These are phyloP conservation scores for Tremellales sp. DNA, from an alignment of 1,284 basidiomycete species.

Conservation along the genomic window DNA sequence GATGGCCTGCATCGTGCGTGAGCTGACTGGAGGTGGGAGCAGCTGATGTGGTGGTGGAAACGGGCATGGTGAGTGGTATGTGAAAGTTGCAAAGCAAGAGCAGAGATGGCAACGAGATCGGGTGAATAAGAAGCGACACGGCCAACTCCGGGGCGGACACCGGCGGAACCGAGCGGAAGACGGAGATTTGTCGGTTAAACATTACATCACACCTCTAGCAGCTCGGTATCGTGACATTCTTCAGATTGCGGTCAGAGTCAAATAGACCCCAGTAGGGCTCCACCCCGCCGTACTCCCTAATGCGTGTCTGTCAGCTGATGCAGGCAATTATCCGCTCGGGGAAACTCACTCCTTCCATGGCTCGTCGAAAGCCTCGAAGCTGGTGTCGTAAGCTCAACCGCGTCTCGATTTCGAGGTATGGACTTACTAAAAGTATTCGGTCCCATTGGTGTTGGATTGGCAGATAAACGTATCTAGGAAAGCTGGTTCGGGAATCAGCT, in stretches of 20 bases:
- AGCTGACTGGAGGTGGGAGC: neutral
- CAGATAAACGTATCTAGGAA: constrained; percentile 86
- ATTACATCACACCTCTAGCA: constrained; percentile 27
- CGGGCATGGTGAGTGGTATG: neutral
- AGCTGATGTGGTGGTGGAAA: neutral
- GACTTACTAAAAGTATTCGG: constrained; percentile 63
- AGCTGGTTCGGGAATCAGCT: constrained; percentile 12
- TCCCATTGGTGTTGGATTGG: constrained; percentile 72
- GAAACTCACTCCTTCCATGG: constrained; percentile 64
- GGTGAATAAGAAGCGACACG: neutral
- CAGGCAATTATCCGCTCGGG: constrained; percentile 2
- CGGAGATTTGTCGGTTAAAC: no score
- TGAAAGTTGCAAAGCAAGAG: no score
- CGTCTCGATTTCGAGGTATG: neutral
- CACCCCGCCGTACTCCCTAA: constrained; percentile 70
- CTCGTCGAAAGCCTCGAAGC: constrained; percentile 71
- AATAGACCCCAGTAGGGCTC: constrained; percentile 70
- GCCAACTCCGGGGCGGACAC: neutral
- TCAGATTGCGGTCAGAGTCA: constrained; percentile 53
- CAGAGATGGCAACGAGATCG: neutral
- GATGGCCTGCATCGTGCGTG: constrained; percentile 10
- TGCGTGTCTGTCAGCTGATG: constrained; percentile 10
- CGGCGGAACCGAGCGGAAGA: no score
- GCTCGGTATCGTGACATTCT: constrained; percentile 51
- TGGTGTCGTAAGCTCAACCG: constrained; percentile 20